Evolutionary conservation across 495 filamentous ascomycete genomes (phyloP).

Genomic region (Evernia prunastri): DNA sequence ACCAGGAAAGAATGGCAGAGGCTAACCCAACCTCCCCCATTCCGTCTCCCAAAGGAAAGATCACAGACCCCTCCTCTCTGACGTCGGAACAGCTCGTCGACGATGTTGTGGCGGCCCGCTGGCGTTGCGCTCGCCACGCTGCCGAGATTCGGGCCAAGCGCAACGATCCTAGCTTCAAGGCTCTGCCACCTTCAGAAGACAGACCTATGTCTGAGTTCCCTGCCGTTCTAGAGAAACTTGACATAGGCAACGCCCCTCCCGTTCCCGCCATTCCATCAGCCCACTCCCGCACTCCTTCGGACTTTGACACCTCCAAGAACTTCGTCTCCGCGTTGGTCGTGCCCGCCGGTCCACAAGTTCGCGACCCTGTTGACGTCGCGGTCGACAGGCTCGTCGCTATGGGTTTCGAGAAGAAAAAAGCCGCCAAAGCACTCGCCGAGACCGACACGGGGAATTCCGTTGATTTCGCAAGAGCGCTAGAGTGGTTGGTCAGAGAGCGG

Average conservation of each 20-base stretch:
- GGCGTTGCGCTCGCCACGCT: constrained; percentile 37
- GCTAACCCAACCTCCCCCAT: constrained; percentile 21
- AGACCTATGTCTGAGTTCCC: constrained; percentile 44
- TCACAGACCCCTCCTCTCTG: constrained; percentile 17
- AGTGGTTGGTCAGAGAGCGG: constrained; percentile 40
- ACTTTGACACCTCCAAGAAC: constrained; percentile 26
- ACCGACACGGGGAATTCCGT: constrained; percentile 48
- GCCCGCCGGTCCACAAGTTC: constrained; percentile 37
- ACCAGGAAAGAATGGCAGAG: constrained; percentile 44
- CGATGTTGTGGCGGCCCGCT: constrained; percentile 28
- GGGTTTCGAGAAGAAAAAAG: constrained; percentile 43
- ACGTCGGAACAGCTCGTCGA: constrained; percentile 14
- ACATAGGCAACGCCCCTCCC: constrained; percentile 17
- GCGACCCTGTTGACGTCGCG: constrained; percentile 47
- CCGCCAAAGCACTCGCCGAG: constrained; percentile 47
- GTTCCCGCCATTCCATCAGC: constrained; percentile 9
- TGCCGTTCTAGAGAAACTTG: constrained; percentile 32
- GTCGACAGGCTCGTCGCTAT: constrained; percentile 45
- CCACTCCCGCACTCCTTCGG: constrained; percentile 10
- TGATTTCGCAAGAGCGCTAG: constrained; percentile 40
- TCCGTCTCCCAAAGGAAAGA: constrained; percentile 14
- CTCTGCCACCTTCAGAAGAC: constrained; percentile 35
- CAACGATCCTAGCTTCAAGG: constrained; percentile 31
- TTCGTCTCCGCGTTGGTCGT: constrained; percentile 24
- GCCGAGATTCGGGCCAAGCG: constrained; percentile 38